Base-by-base conservation (phyloP, 1,284 basidiomycete genomes). In the Cryptococcus floricola region DNA sequence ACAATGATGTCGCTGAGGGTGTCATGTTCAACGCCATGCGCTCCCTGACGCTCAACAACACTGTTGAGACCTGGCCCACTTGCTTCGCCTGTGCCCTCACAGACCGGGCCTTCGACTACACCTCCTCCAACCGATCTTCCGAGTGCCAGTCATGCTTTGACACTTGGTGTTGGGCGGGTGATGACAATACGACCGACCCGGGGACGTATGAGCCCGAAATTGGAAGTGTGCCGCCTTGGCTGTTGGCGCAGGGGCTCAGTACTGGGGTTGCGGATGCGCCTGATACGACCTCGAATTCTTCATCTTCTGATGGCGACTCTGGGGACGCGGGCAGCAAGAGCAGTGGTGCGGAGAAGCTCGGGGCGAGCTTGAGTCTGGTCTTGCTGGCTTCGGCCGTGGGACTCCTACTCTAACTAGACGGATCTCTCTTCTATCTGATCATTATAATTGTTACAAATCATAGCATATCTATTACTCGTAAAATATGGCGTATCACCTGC, bases 61-160 rank as follows among this genome's bases (percentile, higher is more conserved):
- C 72, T 18, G 63, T 70, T 38, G 60, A 58, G n/a, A 54, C 72
- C 28, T 79, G 71, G 70, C 67, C 75, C n/a, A 67, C 69, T 23
- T 77, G 76, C 48, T 61, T 80, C 25, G 74, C 77, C 10, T 80
- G 79, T 51, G 79, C 77, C 2, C 56, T 78, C 5, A 71, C 77
- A 48, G 78, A 79, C 53, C 68, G 77, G 37, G 67, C 77, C 8
- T 67, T 66, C 50, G 60, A 47, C 37, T 66, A 72, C 57, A 67
- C 67, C 5, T 54, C 60, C 1, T 62, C 59, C 16, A 66, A 69
- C 48, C 54, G 76, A 31, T 60, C 64, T 9, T 50, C 67, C 13
- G 68, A 66, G n/a, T 79, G 78, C 65, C 56, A 68, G 43, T 28
- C 58, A 16, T 77, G 74, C 65, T 75, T 79, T 57, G 48, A 65